These are phyloP conservation scores for Jaenimonas drosophilae DNA, from an alignment of 208 protist genomes.

Conservation along the genomic window DNA sequence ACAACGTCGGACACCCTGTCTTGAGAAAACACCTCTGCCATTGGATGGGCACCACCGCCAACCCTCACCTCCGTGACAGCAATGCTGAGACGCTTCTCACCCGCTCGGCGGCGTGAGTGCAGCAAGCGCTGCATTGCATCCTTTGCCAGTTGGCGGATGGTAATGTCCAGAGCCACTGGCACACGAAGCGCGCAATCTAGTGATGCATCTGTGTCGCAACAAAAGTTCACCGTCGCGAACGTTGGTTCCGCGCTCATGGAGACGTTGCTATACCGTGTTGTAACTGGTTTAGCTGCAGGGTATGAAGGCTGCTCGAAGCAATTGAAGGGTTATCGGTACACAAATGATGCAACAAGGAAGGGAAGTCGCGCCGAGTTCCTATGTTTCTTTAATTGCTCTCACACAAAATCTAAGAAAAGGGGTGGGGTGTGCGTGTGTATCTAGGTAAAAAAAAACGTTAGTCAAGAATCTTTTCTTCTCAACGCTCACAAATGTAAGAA, in stretches of 20 bases:
- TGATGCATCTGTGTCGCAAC: constrained; percentile 18
- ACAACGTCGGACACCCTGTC: constrained; percentile 62
- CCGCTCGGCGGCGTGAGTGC: constrained; percentile 18
- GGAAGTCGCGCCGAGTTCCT: no score
- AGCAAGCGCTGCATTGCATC: constrained; percentile 71
- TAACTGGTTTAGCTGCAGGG: not conserved
- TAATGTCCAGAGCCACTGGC: constrained; percentile 49
- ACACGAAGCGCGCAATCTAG: constrained; percentile 52
- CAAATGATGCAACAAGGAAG: no score
- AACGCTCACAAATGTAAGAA: no score
- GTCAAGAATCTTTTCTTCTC: no score
- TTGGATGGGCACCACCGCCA: constrained; percentile 21
- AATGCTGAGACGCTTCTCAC: constrained; percentile 11
- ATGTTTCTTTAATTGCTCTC: no score
- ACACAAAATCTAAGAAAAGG: no score
- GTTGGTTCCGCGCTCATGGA: constrained; percentile 17
- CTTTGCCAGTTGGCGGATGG: constrained; percentile 72
- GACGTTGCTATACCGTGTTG: not conserved
- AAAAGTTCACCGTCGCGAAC: constrained; percentile 74
- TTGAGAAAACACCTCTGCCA: constrained; percentile 65
- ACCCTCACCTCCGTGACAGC: constrained; percentile 71
- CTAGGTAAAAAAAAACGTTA: no score
- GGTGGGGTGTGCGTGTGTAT: no score
- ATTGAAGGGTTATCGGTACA: no score
- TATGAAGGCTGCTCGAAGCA: no score